These are phyloP conservation scores for Calocybe cyanea DNA, from an alignment of 768 basidiomycete genomes.

Conservation along the genomic window DNA sequence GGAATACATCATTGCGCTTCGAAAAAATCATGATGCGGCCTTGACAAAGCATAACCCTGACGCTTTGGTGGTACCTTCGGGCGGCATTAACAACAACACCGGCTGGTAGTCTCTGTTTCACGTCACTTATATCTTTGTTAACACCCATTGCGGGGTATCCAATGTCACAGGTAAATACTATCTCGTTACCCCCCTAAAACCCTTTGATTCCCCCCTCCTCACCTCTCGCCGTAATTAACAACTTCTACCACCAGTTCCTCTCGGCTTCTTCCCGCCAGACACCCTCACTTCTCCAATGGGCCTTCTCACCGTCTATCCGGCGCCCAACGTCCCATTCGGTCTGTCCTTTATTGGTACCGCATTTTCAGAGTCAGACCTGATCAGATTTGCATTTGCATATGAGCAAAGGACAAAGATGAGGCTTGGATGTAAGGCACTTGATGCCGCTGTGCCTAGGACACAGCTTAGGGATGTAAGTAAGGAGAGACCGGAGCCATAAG, in stretches of 20 bases:
- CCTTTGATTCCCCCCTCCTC: slow-evolving; percentile 1
- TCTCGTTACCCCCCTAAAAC: not conserved
- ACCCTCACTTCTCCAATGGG: slow-evolving; percentile 35
- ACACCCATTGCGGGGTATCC: slow-evolving; percentile 65
- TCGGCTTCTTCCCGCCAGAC: slow-evolving; percentile 54
- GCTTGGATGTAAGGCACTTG: slow-evolving; percentile 42
- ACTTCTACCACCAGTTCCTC: too few relatives aligned
- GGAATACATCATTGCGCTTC: slow-evolving; percentile 40
- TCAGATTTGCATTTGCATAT: slow-evolving; percentile 59
- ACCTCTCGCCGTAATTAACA: too few relatives aligned
- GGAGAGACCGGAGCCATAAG: too few relatives aligned
- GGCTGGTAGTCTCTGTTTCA: slow-evolving; percentile 26
- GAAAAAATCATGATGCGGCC: slow-evolving; percentile 41
- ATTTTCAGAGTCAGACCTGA: slow-evolving; percentile 55
- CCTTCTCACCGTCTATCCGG: slow-evolving; percentile 42
- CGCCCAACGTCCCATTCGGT: slow-evolving; percentile 59
- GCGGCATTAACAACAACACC: slow-evolving; percentile 35
- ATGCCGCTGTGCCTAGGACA: slow-evolving; percentile 53
- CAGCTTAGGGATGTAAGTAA: too few relatives aligned
- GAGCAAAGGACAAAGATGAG: slow-evolving; percentile 60
- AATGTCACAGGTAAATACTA: slow-evolving; percentile 51
- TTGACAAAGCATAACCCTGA: slow-evolving; percentile 44
- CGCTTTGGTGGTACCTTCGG: slow-evolving; percentile 48
- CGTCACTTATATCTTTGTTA: slow-evolving; percentile 9
- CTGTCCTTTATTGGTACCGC: slow-evolving; percentile 60